A percentile compares a stretch with the other conserved stretches of the same genome.
phyloP scores from a whole-genome alignment of 768 basidiomycete species.

The Rhizopogon roseolus region DNA sequence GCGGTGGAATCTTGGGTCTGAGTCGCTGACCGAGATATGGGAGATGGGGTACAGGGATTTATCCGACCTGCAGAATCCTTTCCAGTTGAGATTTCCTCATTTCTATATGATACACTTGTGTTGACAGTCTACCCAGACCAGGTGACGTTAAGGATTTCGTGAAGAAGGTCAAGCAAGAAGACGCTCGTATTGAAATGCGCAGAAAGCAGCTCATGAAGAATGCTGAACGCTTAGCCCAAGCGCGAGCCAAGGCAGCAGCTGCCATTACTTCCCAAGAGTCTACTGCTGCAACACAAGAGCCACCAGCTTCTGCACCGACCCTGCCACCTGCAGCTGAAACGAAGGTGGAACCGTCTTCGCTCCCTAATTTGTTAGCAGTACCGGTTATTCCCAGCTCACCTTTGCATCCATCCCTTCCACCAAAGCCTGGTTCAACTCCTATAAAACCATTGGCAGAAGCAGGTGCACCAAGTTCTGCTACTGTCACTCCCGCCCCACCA shows the following conservation, averaged over 20 bases:
- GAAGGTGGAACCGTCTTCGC: slow-evolving; percentile 14
- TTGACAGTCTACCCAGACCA: slow-evolving; percentile 36
- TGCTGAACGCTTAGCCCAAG: slow-evolving; percentile 32
- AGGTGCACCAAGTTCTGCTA: slow-evolving; percentile 22
- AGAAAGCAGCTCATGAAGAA: slow-evolving; percentile 35
- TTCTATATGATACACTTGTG: neutral
- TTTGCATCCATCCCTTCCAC: slow-evolving; percentile 67
- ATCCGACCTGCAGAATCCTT: slow-evolving; percentile 56
- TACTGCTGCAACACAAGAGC: slow-evolving; percentile 12
- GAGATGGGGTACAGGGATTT: slow-evolving; percentile 71
- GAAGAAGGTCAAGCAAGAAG: slow-evolving; percentile 64
- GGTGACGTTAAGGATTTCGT: slow-evolving; percentile 74
- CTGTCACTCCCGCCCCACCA: neutral
- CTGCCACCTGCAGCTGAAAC: slow-evolving; percentile 6
- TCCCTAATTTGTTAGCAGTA: neutral
- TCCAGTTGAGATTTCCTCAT: slow-evolving; percentile 46
- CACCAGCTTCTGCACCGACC: slow-evolving; percentile 5
- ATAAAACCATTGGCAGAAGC: slow-evolving; percentile 26
- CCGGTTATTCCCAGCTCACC: slow-evolving; percentile 30
- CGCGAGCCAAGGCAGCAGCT: slow-evolving; percentile 40
- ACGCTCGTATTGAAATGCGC: slow-evolving; percentile 52
- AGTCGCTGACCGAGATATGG: slow-evolving; percentile 77
- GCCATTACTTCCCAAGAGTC: slow-evolving; percentile 24
- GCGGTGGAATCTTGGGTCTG: slow-evolving; percentile 62
- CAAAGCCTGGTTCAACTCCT: slow-evolving; percentile 53